Conservation (phyloP, 805 yeast genomes). For the Middelhovenomyces tepae region DNA sequence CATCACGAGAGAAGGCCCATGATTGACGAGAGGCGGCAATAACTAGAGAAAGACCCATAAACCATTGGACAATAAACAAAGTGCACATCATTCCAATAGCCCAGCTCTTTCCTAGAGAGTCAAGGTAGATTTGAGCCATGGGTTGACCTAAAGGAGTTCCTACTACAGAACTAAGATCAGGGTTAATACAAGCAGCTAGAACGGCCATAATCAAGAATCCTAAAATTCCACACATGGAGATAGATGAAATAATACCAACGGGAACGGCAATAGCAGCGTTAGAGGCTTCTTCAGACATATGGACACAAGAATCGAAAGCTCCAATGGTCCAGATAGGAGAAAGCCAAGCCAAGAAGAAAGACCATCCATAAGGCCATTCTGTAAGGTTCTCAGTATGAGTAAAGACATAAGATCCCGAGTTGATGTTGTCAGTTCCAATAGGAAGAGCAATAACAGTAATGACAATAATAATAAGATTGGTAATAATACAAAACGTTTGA, state of each 20-base stretch:
- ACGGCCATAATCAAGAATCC: slow-evolving; percentile 52
- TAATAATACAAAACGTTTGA: slow-evolving; percentile 49
- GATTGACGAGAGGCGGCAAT: slow-evolving; percentile 62
- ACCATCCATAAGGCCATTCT: slow-evolving; percentile 55
- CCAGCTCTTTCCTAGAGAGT: slow-evolving; percentile 56
- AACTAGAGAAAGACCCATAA: slow-evolving; percentile 56
- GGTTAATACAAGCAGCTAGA: slow-evolving; percentile 43
- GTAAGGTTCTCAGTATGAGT: slow-evolving; percentile 42
- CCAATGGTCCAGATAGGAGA: slow-evolving; percentile 72
- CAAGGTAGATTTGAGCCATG: slow-evolving; percentile 55
- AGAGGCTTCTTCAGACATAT: slow-evolving; percentile 62
- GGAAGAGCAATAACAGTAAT: slow-evolving; percentile 58
- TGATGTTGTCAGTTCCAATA: slow-evolving; percentile 45
- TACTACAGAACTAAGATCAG: slow-evolving; percentile 36
- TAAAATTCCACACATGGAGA: slow-evolving; percentile 45
- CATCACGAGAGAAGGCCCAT: slow-evolving; percentile 72
- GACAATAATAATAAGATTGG: slow-evolving; percentile 44
- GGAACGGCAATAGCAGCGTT: slow-evolving; percentile 59
- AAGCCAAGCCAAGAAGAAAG: slow-evolving; percentile 45
- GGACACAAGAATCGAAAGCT: slow-evolving; percentile 63
- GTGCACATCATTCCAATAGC: slow-evolving; percentile 55
- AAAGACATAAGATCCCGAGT: slow-evolving; percentile 46
- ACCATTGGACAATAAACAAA: slow-evolving; percentile 50
- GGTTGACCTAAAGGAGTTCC: slow-evolving; percentile 46
- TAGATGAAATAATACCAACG: slow-evolving; percentile 52